A percentile compares a stretch with the other conserved stretches of the same genome.
Evolutionary conservation across 2,329 filamentous ascomycete genomes (phyloP).

Genomic region (Colletotrichum plurivorum): DNA sequence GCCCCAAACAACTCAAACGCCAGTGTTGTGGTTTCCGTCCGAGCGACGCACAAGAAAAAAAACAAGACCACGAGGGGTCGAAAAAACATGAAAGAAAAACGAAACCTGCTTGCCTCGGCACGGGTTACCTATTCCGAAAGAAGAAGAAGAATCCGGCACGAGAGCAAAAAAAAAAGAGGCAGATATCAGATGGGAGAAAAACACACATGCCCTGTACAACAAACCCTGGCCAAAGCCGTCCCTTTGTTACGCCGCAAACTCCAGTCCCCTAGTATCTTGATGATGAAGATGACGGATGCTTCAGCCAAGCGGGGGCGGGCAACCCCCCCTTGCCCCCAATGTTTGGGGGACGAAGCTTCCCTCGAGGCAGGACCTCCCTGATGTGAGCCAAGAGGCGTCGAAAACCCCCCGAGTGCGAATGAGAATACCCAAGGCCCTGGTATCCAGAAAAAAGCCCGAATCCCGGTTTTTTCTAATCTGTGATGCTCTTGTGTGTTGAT

Average conservation of each 20-base stretch:
- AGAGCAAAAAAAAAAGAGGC: background rate
- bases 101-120: background rate
- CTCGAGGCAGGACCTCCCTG: too few relatives aligned
- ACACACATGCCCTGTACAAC: background rate
- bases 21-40: background rate
- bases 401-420: background rate
- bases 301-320: background rate
- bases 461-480: background rate
- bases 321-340: background rate
- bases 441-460: background rate
- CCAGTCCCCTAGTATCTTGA: background rate
- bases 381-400: too few relatives aligned
- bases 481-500: constrained; percentile 1
- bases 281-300: background rate
- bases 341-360: too few relatives aligned
- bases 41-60: background rate
- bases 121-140: background rate
- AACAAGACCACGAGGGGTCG: background rate
- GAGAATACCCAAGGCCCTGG: background rate
- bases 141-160: background rate
- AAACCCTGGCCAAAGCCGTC: background rate
- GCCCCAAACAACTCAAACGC: background rate
- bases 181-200: background rate
- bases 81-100: background rate
- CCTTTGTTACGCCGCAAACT: constrained; percentile 2